Percentiles rank a stretch among this genome's conserved stretches.
These are phyloP conservation scores for Chloris gayana DNA, from an alignment of 176 grass and related monocot species.

Conservation along the genomic window DNA sequence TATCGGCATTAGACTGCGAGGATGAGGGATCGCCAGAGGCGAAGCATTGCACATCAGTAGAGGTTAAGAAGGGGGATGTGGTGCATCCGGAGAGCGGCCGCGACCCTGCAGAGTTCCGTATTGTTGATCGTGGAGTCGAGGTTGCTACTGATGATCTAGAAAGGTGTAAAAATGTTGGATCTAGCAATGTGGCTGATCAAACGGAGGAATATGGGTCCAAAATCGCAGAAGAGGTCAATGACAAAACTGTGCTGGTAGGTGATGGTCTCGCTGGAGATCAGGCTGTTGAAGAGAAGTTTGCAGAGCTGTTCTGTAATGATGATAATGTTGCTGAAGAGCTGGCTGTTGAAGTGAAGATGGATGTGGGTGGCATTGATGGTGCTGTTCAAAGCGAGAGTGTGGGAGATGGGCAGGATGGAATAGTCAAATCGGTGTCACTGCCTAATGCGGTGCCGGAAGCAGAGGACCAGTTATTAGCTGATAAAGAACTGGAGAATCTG, in stretches of 20 bases:
- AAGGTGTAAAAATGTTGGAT: conserved; percentile 24
- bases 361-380: conserved; percentile 21
- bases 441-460: not conserved
- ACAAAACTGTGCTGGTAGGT: not conserved
- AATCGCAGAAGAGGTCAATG: conserved; percentile 10
- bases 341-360: conserved; percentile 23
- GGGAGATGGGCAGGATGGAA: conserved; percentile 12
- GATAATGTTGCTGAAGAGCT: conserved; percentile 22
- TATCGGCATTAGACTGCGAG: conserved; percentile 3
- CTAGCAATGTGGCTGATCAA: conserved; percentile 22
- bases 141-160: conserved; percentile 49
- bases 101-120: conserved; percentile 53
- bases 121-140: conserved; percentile 79
- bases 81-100: conserved; percentile 21
- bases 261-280: conserved; percentile 1
- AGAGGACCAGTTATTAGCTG: conserved; percentile 36
- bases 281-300: conserved; percentile 4
- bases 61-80: conserved; percentile 46
- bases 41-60: conserved; percentile 74
- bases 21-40: conserved; percentile 58
- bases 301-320: conserved; percentile 1
- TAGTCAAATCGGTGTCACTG: not conserved
- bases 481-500: conserved; percentile 52
- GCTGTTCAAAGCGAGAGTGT: conserved; percentile 20
- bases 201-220: conserved; percentile 11